These are phyloP conservation scores for Annulohypoxylon stygium DNA, from an alignment of 495 filamentous ascomycete species.

Conservation along the genomic window DNA sequence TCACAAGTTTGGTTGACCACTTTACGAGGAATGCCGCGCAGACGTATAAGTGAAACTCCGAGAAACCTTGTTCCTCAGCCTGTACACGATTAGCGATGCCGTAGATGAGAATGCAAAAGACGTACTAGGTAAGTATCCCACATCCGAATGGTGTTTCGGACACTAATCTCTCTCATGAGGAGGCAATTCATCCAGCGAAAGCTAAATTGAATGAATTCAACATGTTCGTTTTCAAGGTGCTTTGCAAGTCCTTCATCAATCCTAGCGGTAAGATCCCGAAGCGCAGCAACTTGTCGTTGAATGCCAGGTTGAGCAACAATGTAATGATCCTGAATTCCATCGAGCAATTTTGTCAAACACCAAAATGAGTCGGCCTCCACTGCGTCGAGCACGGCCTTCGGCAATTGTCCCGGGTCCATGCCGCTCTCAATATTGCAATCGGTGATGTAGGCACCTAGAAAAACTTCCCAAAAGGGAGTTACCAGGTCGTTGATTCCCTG, in stretches of 20 bases:
- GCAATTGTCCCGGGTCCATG: conserved; percentile 96
- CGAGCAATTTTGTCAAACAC: conserved; percentile 95
- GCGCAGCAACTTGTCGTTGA: conserved; percentile 87
- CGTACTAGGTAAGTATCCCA: conserved; percentile 98
- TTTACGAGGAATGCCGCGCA: conserved; percentile 99
- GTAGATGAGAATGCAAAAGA: conserved; percentile 9
- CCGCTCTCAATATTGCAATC: conserved; percentile 91
- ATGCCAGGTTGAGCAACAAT: conserved; percentile 98
- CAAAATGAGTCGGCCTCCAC: conserved; percentile 98
- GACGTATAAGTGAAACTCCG: conserved; percentile 96
- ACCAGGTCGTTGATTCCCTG: conserved; percentile 99
- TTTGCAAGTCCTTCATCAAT: conserved; percentile 88
- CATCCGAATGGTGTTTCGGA: conserved; percentile 96
- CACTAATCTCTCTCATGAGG: conserved; percentile 95
- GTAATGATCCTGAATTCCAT: conserved; percentile 99
- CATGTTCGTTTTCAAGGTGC: conserved; percentile 87
- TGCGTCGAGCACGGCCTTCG: conserved; percentile 90
- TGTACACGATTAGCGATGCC: conserved; percentile 51
- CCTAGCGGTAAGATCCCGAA: conserved; percentile 88
- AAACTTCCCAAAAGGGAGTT: conserved; percentile 97
- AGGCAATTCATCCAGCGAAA: conserved; percentile 99
- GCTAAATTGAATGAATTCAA: conserved; percentile 99
- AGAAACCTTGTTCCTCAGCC: conserved; percentile 99
- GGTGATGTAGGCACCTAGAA: conserved; percentile 92
- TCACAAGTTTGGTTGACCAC: conserved; percentile 93